Conservation (phyloP, 148 eudicot species). For the Vaccinium corymbosum region DNA sequence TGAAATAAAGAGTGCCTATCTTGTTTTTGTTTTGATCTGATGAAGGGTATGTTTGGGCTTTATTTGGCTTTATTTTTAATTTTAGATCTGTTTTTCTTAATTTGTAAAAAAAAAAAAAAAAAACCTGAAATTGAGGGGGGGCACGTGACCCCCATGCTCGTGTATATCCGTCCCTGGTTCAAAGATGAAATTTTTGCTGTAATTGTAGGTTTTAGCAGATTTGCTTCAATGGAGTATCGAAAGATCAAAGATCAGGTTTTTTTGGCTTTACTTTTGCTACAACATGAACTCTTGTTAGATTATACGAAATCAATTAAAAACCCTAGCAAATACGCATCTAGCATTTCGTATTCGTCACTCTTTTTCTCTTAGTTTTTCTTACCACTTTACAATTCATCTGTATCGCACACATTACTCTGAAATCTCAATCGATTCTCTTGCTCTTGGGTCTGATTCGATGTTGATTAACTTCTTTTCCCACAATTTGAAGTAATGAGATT, state of each 20-base stretch:
- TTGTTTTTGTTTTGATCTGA: too few species aligned
- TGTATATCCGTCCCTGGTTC: background rate
- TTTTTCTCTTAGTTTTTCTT: background rate
- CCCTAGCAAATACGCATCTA: background rate
- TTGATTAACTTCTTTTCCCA: background rate
- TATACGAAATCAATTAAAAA: background rate
- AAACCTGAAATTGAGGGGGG: too few species aligned
- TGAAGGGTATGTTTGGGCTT: too few species aligned
- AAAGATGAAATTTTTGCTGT: conserved; percentile 42
- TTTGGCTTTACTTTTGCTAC: background rate
- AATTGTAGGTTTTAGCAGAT: background rate
- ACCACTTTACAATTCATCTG: background rate
- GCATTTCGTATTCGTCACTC: background rate
- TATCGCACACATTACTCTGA: background rate
- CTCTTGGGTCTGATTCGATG: background rate
- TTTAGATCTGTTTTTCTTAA: too few species aligned
- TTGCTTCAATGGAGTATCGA: conserved; percentile 69
- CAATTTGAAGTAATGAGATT: background rate
- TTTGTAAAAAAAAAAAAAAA: too few species aligned
- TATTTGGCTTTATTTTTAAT: too few species aligned
- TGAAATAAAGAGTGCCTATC: too few species aligned
- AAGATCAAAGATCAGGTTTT: conserved; percentile 77
- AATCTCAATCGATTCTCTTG: background rate
- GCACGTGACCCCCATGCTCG: too few species aligned
- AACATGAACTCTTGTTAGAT: background rate